Evolutionary conservation across 441 rosid genomes (phyloP).

Genomic region (Raphanus hybrid): DNA sequence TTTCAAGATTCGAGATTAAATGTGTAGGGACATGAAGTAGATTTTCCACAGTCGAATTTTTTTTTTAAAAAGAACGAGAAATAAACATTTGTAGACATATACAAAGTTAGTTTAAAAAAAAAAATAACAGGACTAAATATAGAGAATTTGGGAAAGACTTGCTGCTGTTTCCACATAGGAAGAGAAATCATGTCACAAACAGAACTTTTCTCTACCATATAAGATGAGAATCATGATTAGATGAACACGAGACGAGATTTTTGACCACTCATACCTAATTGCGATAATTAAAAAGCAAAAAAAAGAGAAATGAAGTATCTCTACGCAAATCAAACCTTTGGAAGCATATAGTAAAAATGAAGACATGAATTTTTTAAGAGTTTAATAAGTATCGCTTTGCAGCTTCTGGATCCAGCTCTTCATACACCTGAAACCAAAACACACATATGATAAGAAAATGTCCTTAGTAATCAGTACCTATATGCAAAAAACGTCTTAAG

Average conservation of each 20-base stretch:
- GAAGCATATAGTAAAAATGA: constrained; percentile 11
- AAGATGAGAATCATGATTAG: constrained; percentile 28
- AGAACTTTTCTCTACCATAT: constrained; percentile 2
- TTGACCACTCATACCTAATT: constrained; percentile 29
- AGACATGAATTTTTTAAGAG: constrained; percentile 34
- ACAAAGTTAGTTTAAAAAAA: background rate
- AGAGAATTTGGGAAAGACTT: constrained; percentile 5
- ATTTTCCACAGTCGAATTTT: background rate
- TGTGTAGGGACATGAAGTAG: constrained; percentile 1
- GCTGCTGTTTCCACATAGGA: constrained; percentile 2
- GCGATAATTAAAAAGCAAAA: background rate
- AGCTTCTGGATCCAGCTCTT: constrained; percentile 68
- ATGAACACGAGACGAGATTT: constrained; percentile 20
- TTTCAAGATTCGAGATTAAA: background rate
- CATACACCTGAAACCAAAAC: constrained; percentile 55
- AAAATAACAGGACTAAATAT: background rate
- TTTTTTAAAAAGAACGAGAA: background rate
- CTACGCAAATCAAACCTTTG: constrained; percentile 17
- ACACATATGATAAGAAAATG: constrained; percentile 11
- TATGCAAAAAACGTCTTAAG: background rate
- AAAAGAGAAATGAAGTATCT: constrained; percentile 7
- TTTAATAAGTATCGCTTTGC: constrained; percentile 40
- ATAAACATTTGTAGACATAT: background rate
- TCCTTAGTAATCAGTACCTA: background rate
- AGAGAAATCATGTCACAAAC: background rate